phyloP scores from a whole-genome alignment of 2,329 filamentous ascomycete species.

The Phyllosticta citribraziliensis region DNA sequence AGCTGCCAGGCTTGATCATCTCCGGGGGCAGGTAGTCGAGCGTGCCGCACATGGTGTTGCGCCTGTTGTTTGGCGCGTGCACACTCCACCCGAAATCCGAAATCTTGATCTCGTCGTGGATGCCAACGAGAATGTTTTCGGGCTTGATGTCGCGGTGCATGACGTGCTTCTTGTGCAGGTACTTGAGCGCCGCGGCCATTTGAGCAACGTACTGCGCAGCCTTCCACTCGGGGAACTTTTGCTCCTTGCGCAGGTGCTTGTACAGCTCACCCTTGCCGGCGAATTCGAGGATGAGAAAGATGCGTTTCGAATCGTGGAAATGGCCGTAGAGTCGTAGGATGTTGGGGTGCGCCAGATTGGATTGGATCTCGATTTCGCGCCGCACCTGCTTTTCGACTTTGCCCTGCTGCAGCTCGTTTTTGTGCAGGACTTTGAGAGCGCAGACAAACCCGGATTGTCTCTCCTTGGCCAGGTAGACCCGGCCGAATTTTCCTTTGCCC shows the following conservation, averaged over 20 bases:
- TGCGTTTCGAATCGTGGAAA: slow-evolving; percentile 80
- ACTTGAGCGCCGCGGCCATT: slow-evolving; percentile 81
- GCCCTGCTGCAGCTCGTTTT: slow-evolving; percentile 69
- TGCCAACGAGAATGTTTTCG: slow-evolving; percentile 90
- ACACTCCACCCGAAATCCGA: slow-evolving; percentile 98
- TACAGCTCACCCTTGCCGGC: slow-evolving; percentile 80
- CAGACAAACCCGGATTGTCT: slow-evolving; percentile 72
- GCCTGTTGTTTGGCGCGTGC: slow-evolving; percentile 86
- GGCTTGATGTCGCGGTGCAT: slow-evolving; percentile 98
- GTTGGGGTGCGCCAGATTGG: slow-evolving; percentile 76
- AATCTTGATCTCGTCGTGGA: slow-evolving; percentile 97
- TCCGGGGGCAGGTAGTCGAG: slow-evolving; percentile 95
- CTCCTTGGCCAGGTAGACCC: slow-evolving; percentile 77
- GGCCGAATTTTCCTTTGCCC: slow-evolving; percentile 79
- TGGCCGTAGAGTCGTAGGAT: slow-evolving; percentile 76
- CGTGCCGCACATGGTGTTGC: slow-evolving; percentile 93
- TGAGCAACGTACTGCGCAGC: slow-evolving; percentile 81
- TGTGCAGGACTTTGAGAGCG: slow-evolving; percentile 78
- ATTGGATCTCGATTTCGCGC: slow-evolving; percentile 83
- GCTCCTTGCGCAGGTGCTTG: slow-evolving; percentile 72
- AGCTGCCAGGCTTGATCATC: slow-evolving; percentile 78
- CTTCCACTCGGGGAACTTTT: slow-evolving; percentile 75
- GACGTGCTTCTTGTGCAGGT: slow-evolving; percentile 92
- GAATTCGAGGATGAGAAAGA: slow-evolving; percentile 81
- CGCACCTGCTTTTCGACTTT: slow-evolving; percentile 80